Conservation (phyloP, 1,284 basidiomycete species). For the Cryptococcus hybrid region DNA sequence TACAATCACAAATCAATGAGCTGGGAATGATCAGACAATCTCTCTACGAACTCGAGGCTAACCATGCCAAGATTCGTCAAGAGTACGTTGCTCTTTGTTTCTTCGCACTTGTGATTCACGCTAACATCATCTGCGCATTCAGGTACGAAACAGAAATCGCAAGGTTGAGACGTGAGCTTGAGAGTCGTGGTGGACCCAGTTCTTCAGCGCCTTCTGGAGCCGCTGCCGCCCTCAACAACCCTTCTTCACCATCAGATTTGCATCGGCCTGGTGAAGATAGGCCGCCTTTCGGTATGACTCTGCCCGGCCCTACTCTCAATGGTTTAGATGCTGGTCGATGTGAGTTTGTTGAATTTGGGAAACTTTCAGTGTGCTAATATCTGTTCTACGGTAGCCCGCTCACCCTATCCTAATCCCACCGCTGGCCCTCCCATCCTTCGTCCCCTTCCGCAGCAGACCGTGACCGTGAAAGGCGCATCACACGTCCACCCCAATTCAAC, state of each 20-base stretch:
- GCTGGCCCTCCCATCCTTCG: constrained; percentile 22
- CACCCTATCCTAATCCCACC: constrained; percentile 29
- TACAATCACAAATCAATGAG: constrained; percentile 67
- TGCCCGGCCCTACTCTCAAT: constrained; percentile 32
- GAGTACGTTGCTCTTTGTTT: constrained; percentile 50
- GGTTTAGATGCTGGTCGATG: constrained; percentile 25
- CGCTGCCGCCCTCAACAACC: constrained; percentile 2
- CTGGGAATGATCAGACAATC: constrained; percentile 69
- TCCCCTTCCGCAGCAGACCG: constrained; percentile 30
- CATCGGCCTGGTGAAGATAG: constrained; percentile 22
- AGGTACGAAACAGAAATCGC: constrained; percentile 70
- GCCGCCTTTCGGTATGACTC: constrained; percentile 4
- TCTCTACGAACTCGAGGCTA: constrained; percentile 72
- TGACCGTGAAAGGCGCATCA: constrained; percentile 1
- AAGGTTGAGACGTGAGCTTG: constrained; percentile 64
- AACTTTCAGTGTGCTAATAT: not conserved
- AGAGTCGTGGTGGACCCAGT: constrained; percentile 49
- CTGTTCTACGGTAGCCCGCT: constrained; percentile 16
- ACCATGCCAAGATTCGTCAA: constrained; percentile 67
- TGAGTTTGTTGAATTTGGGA: constrained; percentile 2
- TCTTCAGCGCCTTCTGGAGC: constrained; percentile 5
- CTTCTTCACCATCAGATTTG: constrained; percentile 42
- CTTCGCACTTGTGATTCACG: not conserved
- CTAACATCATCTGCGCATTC: not conserved
- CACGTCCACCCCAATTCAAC: constrained; percentile 7